A percentile compares a stretch with the other conserved stretches of the same genome.
phyloP scores from a whole-genome alignment of 2,329 filamentous ascomycete species.

The Apiospora sp. region DNA sequence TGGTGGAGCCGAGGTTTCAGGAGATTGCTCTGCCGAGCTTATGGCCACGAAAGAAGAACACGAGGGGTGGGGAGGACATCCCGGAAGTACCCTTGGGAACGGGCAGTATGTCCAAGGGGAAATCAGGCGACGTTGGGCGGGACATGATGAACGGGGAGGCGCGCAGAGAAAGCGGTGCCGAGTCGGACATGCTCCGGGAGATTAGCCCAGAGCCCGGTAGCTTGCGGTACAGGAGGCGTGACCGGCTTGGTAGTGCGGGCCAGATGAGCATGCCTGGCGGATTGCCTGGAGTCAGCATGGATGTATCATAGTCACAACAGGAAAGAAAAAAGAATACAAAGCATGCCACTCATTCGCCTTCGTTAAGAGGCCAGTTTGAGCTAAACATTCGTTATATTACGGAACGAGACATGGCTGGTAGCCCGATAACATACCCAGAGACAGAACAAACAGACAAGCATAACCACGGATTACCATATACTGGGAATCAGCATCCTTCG shows the following conservation, averaged over 20 bases:
- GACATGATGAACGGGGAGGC: conserved; percentile 60
- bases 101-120: conserved; percentile 59
- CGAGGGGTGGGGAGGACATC: conserved; percentile 72
- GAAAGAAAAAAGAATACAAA: neutral
- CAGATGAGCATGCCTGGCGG: conserved; percentile 57
- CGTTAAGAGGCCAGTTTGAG: neutral
- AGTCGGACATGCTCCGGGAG: conserved; percentile 52
- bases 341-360: neutral
- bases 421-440: neutral
- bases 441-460: no score
- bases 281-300: conserved; percentile 48
- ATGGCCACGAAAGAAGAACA: conserved; percentile 87
- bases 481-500: no score
- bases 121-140: conserved; percentile 60
- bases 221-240: conserved; percentile 50
- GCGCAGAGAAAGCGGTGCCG: conserved; percentile 50
- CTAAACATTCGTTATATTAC: neutral
- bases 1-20: conserved; percentile 86
- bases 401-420: neutral
- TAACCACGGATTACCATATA: no score
- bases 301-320: conserved; percentile 28
- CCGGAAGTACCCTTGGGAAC: conserved; percentile 48
- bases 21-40: conserved; percentile 84
- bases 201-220: conserved; percentile 42
- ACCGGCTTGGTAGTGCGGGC: conserved; percentile 42